Evolutionary conservation across 2,329 filamentous ascomycete species (phyloP), one percentile per base, ranked within the genome.

Genomic region (Exophiala xenobiotica): DNA sequence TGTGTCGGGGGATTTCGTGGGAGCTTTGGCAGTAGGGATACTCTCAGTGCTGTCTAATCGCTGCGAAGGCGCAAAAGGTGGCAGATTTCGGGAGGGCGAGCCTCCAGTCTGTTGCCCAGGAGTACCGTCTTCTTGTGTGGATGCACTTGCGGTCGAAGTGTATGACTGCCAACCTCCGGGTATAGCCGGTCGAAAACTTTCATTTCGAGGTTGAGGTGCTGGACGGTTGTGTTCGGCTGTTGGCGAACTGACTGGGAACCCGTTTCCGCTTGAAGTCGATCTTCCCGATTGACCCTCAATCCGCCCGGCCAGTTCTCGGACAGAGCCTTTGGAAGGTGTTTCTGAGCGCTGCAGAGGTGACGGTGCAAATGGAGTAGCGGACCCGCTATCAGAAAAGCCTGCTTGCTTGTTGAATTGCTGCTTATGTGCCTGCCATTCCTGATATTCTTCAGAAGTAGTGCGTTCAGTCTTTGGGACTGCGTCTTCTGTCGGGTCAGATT

Each of bases 161-260:
- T 70, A 76, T 24, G 77, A 80, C 46, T 78, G 71, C 78, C 77
- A 80, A 46, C 74, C 74, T 18, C 78, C 78, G 31, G 78, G 78
- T 24, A 80, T 62, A 46, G 75, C 69, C 11, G 78, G 78, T 47
- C 73, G 68, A 58, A 79, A 80, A 53, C 73, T 76, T 37, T 63
- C 62, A 40, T 67, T 61, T 22, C 68, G 65, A 31, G 57, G 60
- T 12, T 65, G 59, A 18, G 45, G 27, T 20, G 27, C 11, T 9
- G 57, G 54, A 8, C 57, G 51, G 24, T 18, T 31, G 24, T 51
- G 50, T 3, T 48, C 37, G 9, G 27, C 26, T 6, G 22, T 39
- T 9, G 52, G 47, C 11, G 46, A 44, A 3, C 37, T 33, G 3
- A 29, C 20, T 18, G 38, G 39, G 14, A 45, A 16, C 12, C 19